A percentile compares a stretch with the other conserved stretches of the same genome.
phyloP scores from a whole-genome alignment of 495 filamentous ascomycete genomes.

The Venustampulla echinocandica region DNA sequence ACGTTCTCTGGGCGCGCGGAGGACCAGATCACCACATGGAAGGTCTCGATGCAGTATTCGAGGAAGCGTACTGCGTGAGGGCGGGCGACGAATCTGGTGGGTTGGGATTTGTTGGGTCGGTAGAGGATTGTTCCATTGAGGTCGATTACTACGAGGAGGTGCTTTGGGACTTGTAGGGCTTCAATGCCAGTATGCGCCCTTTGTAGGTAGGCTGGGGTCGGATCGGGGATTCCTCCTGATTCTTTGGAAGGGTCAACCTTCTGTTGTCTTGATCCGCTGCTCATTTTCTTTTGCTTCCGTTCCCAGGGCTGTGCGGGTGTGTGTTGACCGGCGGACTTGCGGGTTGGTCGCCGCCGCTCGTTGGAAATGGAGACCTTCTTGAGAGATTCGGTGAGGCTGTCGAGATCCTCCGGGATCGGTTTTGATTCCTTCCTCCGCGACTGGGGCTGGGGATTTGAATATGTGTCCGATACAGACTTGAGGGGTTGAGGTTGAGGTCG shows the following conservation, averaged over 20 bases:
- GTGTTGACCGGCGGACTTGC: too few relatives aligned
- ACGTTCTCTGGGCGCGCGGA: constrained; percentile 70
- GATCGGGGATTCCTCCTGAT: constrained; percentile 43
- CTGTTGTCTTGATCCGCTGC: constrained; percentile 4
- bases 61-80: constrained; percentile 60
- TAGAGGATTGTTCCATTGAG: constrained; percentile 84
- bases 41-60: constrained; percentile 51
- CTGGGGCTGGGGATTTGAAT: too few relatives aligned
- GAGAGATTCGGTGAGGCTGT: background rate
- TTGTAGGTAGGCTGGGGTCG: constrained; percentile 32
- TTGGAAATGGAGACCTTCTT: background rate
- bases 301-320: too few relatives aligned
- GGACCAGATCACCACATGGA: constrained; percentile 84
- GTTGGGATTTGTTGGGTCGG: constrained; percentile 45
- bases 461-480: too few relatives aligned
- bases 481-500: background rate
- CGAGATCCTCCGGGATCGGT: background rate
- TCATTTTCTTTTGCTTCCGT: background rate
- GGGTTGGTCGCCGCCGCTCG: too few relatives aligned
- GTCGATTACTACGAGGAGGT: constrained; percentile 76
- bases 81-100: constrained; percentile 49
- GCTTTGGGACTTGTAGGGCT: constrained; percentile 24
- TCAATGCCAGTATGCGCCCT: constrained; percentile 20
- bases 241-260: constrained; percentile 28
- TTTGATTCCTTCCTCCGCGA: background rate